Percentiles rank a stretch among this genome's conserved stretches.
These are phyloP conservation scores for Senna tora DNA, from an alignment of 306 rosid species.

Conservation along the genomic window DNA sequence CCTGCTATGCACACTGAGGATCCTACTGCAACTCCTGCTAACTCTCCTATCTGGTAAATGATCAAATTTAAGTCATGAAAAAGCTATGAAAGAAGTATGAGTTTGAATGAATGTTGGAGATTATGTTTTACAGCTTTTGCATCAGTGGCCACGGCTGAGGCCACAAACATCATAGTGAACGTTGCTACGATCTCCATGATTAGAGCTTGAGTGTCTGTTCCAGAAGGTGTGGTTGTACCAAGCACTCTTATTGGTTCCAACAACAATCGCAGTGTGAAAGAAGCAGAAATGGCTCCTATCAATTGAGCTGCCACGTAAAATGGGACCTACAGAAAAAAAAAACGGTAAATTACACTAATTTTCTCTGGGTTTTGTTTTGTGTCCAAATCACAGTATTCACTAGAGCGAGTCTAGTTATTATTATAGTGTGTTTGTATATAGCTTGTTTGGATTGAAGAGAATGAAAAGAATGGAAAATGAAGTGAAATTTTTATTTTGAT, in stretches of 20 bases:
- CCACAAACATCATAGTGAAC: slow-evolving; percentile 71
- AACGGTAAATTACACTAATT: too few relatives aligned
- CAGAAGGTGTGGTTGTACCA: slow-evolving; percentile 71
- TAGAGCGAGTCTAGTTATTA: too few relatives aligned
- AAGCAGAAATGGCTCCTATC: slow-evolving; percentile 73
- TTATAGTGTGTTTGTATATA: too few relatives aligned
- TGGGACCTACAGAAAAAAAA: slow-evolving; percentile 60
- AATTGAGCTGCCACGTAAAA: slow-evolving; percentile 71
- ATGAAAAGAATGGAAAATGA: too few relatives aligned
- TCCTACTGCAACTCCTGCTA: slow-evolving; percentile 86
- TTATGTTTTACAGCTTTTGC: slow-evolving; percentile 65
- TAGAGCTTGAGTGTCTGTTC: slow-evolving; percentile 60
- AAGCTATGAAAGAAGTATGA: background rate
- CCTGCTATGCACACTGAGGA: slow-evolving; percentile 76
- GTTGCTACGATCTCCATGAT: slow-evolving; percentile 69
- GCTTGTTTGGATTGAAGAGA: too few relatives aligned
- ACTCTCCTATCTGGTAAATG: slow-evolving; percentile 55
- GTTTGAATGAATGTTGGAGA: background rate
- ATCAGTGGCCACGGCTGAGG: slow-evolving; percentile 77
- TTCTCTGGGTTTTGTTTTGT: too few relatives aligned
- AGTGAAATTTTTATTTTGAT: too few relatives aligned
- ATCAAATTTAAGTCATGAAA: background rate
- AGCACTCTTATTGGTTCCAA: slow-evolving; percentile 55
- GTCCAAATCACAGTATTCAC: too few relatives aligned
- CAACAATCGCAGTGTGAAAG: slow-evolving; percentile 54